phyloP scores from a whole-genome alignment of 352 stramenopile species.

The Globisporangium barbulae region DNA sequence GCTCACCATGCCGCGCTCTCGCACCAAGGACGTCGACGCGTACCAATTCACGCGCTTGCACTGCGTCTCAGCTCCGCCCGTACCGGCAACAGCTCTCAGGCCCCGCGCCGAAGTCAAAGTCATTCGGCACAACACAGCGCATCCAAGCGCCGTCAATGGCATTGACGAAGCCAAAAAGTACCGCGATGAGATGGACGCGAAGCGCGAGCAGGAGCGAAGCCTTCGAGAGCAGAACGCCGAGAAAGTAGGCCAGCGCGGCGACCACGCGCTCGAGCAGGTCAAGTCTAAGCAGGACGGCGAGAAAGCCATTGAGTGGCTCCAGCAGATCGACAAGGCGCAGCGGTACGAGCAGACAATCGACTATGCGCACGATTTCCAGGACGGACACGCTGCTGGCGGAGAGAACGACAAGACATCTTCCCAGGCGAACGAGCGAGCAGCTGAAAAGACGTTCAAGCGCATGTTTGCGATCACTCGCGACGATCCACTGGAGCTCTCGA shows the following conservation, averaged over 20 bases:
- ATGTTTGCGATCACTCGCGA: slow-evolving; percentile 41
- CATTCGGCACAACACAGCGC: slow-evolving; percentile 45
- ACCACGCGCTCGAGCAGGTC: slow-evolving; percentile 29
- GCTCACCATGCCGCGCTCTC: slow-evolving; percentile 33
- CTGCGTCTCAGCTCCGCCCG: slow-evolving; percentile 22
- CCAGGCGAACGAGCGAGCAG: slow-evolving; percentile 20
- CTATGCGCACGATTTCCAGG: slow-evolving; percentile 9
- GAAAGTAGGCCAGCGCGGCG: slow-evolving; percentile 34
- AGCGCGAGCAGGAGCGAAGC: slow-evolving; percentile 30
- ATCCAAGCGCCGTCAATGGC: slow-evolving; percentile 30
- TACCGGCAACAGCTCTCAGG: slow-evolving; percentile 1
- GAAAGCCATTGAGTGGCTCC: slow-evolving; percentile 52
- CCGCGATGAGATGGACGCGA: slow-evolving; percentile 35
- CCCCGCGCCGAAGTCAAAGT: slow-evolving; percentile 36
- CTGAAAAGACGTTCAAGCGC: slow-evolving; percentile 33
- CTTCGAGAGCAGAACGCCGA: slow-evolving; percentile 34
- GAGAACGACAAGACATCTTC: neutral
- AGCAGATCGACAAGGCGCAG: slow-evolving; percentile 43
- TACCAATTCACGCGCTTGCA: slow-evolving; percentile 61
- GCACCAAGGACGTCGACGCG: slow-evolving; percentile 36
- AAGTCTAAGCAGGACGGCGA: slow-evolving; percentile 33
- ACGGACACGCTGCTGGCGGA: neutral
- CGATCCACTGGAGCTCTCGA: slow-evolving; percentile 31
- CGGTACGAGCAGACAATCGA: slow-evolving; percentile 20
- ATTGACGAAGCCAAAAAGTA: slow-evolving; percentile 41